Conservation (phyloP, 2,329 filamentous ascomycete genomes). For the Amylocarpus encephaloides region DNA sequence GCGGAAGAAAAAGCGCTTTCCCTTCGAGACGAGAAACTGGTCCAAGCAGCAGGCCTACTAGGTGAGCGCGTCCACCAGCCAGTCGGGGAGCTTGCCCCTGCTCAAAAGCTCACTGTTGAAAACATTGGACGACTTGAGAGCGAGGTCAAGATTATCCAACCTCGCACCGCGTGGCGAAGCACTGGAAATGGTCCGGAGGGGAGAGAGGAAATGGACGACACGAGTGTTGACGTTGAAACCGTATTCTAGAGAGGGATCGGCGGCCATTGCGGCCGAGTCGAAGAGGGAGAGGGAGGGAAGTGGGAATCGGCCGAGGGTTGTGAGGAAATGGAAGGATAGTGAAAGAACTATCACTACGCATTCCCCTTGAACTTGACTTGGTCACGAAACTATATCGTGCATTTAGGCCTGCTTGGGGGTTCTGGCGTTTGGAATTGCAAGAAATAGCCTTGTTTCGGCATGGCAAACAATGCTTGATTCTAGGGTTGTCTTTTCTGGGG, state of each 20-base stretch:
- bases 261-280: not conserved
- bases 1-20: conserved; percentile 49
- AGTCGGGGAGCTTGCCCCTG: conserved; percentile 11
- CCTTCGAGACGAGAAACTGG: conserved; percentile 48
- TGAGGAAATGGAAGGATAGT: conserved; percentile 14
- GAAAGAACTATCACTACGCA: conserved; percentile 7
- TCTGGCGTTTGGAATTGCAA: no score
- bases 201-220: conserved; percentile 6
- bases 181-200: not conserved
- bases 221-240: not conserved
- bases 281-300: conserved; percentile 2
- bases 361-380: not conserved
- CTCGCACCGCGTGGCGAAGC: not conserved
- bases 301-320: conserved; percentile 7
- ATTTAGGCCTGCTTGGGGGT: no score
- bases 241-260: not conserved
- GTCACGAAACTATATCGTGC: no score
- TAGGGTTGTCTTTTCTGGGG: no score
- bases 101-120: conserved; percentile 46
- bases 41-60: conserved; percentile 27
- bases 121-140: conserved; percentile 44
- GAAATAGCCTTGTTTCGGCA: no score
- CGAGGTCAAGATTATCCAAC: conserved; percentile 20
- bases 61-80: conserved; percentile 26
- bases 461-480: no score